phyloP scores from a whole-genome alignment of 2,329 filamentous ascomycete genomes.

The Colletotrichum viniferum region DNA sequence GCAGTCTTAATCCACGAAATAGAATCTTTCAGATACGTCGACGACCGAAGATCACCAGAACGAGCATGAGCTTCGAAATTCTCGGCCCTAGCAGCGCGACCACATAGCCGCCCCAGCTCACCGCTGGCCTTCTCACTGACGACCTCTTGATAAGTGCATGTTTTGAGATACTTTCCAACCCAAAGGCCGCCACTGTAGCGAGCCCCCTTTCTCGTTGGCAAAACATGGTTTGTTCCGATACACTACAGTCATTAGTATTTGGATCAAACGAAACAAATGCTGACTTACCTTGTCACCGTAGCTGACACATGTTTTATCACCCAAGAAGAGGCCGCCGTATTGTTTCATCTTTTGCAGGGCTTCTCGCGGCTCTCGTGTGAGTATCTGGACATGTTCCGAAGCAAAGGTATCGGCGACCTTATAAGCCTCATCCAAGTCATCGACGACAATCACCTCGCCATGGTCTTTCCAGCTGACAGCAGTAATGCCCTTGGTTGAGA shows the following conservation, averaged over 20 bases:
- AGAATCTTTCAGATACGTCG: conserved; percentile 43
- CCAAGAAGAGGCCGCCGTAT: conserved; percentile 55
- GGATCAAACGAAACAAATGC: background rate
- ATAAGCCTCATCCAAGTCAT: conserved; percentile 45
- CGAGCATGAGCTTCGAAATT: conserved; percentile 58
- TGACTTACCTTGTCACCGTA: conserved; percentile 55
- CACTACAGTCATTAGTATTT: conserved; percentile 32
- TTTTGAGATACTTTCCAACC: conserved; percentile 59
- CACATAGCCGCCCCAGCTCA: conserved; percentile 52
- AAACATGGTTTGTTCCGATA: conserved; percentile 60
- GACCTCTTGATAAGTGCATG: conserved; percentile 59
- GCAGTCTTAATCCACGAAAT: conserved; percentile 46
- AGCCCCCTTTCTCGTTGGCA: conserved; percentile 52
- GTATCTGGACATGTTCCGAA: conserved; percentile 55
- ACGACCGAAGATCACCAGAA: conserved; percentile 52
- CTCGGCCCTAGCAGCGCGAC: conserved; percentile 52
- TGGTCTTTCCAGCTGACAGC: conserved; percentile 46
- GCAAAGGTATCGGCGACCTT: conserved; percentile 51
- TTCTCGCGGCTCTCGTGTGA: conserved; percentile 49
- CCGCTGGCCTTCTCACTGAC: conserved; percentile 45
- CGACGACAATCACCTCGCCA: conserved; percentile 50
- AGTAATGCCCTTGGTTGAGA: conserved; percentile 48
- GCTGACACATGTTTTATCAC: conserved; percentile 55
- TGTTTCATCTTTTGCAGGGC: conserved; percentile 55
- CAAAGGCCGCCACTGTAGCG: conserved; percentile 57